These are phyloP conservation scores for Raddia distichophylla DNA, from an alignment of 176 grass and related monocot species.

Conservation along the genomic window DNA sequence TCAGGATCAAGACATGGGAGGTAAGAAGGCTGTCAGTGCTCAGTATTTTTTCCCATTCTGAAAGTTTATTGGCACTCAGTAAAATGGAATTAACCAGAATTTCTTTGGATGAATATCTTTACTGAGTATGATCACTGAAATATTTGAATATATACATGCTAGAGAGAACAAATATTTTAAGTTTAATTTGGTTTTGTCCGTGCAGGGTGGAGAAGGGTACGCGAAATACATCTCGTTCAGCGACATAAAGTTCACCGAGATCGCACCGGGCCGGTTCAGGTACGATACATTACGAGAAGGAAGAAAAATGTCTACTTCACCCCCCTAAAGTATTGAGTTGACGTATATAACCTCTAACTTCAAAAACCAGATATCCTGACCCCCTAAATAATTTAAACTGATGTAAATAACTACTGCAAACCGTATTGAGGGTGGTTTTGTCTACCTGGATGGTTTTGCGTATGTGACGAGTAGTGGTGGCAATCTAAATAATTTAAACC, in stretches of 20 bases:
- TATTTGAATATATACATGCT: background rate
- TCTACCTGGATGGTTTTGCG: too few species aligned
- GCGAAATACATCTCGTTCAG: conserved; percentile 38
- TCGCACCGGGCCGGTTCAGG: rapidly evolving
- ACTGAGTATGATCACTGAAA: background rate
- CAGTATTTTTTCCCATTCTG: background rate
- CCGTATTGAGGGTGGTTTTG: too few species aligned
- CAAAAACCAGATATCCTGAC: too few species aligned
- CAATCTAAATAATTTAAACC: too few species aligned
- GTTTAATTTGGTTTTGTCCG: background rate
- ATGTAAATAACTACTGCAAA: too few species aligned
- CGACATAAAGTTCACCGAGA: conserved; percentile 36
- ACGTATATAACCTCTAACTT: too few species aligned
- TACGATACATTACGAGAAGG: background rate
- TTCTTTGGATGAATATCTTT: background rate
- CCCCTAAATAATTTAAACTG: too few species aligned
- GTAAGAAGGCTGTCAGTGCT: background rate
- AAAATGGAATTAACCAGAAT: background rate
- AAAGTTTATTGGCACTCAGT: too few species aligned
- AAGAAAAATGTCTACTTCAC: too few species aligned
- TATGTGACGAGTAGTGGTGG: too few species aligned
- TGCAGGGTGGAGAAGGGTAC: conserved; percentile 42
- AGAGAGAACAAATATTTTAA: background rate
- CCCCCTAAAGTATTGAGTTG: too few species aligned
- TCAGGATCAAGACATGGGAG: conserved; percentile 72